Conservation (phyloP, 352 stramenopile genomes). For the Phytophthora europaea region DNA sequence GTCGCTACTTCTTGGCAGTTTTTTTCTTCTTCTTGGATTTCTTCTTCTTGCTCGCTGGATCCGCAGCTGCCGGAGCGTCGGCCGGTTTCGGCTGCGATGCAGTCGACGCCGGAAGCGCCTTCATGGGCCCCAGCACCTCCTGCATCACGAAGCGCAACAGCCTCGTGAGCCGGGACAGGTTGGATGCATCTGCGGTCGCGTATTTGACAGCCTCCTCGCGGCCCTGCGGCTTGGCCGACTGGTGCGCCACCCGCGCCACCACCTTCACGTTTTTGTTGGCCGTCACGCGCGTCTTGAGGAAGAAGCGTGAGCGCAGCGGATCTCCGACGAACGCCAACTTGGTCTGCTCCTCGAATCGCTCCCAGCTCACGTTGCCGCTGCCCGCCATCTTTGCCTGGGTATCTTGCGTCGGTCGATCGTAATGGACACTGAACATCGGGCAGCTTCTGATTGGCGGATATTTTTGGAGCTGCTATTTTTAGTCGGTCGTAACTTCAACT, state of each 20-base stretch:
- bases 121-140: slow-evolving; percentile 72
- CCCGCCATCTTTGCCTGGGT: slow-evolving; percentile 15
- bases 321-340: slow-evolving; percentile 72
- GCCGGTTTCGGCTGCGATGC: slow-evolving; percentile 9
- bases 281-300: slow-evolving; percentile 65
- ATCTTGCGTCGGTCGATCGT: slow-evolving; percentile 1
- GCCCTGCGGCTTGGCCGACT: slow-evolving; percentile 22
- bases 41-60: slow-evolving; percentile 42
- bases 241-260: slow-evolving; percentile 58
- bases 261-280: slow-evolving; percentile 43
- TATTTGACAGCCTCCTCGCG: slow-evolving; percentile 41
- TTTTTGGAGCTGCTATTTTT: slow-evolving; percentile 27
- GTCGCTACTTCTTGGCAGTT: slow-evolving; percentile 29
- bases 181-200: slow-evolving; percentile 33
- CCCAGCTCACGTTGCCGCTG: slow-evolving; percentile 55
- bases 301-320: slow-evolving; percentile 63
- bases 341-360: slow-evolving; percentile 75
- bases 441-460: slow-evolving; percentile 34
- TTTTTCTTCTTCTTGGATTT: slow-evolving; percentile 56
- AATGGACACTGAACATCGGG: slow-evolving; percentile 6
- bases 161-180: slow-evolving; percentile 55
- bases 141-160: slow-evolving; percentile 79
- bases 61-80: slow-evolving; percentile 1
- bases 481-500: slow-evolving; percentile 39
- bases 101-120: slow-evolving; percentile 21